Conservation (phyloP, 2,329 filamentous ascomycete genomes). For the Tolypocladium guangdongense region DNA sequence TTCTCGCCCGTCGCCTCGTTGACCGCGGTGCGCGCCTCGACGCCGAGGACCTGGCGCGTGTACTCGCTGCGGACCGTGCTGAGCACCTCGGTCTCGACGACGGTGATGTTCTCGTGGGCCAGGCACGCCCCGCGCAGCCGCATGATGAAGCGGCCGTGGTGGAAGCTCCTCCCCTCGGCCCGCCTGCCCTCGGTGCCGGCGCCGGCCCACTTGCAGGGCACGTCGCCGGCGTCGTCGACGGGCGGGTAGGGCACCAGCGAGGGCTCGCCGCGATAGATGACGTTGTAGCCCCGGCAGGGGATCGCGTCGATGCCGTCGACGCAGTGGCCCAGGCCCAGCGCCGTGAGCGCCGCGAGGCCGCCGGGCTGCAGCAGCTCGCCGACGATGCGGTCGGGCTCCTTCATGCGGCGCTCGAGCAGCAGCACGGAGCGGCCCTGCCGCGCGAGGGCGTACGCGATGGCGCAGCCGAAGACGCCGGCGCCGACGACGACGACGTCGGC, state of each 20-base stretch:
- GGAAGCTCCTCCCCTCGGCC: constrained; percentile 68
- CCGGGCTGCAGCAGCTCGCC: constrained; percentile 92
- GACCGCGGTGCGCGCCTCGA: constrained; percentile 55
- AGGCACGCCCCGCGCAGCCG: constrained; percentile 67
- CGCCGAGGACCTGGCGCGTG: constrained; percentile 67
- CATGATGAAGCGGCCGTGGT: constrained; percentile 88
- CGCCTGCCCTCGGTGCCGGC: constrained; percentile 26
- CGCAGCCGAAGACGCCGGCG: constrained; percentile 82
- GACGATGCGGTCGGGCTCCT: constrained; percentile 90
- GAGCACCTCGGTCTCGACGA: constrained; percentile 81
- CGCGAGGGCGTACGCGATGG: constrained; percentile 72
- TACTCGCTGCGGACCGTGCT: constrained; percentile 61
- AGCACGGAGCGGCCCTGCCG: constrained; percentile 86
- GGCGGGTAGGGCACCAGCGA: constrained; percentile 72
- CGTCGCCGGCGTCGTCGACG: constrained; percentile 36
- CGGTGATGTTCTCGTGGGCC: constrained; percentile 69
- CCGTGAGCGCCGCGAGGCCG: constrained; percentile 68
- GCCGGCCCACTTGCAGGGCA: constrained; percentile 25
- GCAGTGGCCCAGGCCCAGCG: constrained; percentile 71
- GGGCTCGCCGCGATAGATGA: constrained; percentile 66
- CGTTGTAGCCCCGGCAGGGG: constrained; percentile 73
- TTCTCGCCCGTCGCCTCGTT: constrained; percentile 45
- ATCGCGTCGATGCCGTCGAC: constrained; percentile 84
- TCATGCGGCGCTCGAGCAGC: constrained; percentile 77
- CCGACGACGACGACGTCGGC: constrained; percentile 86